phyloP scores from a whole-genome alignment of 257 asterid species.

The Nicotiana attenuata region DNA sequence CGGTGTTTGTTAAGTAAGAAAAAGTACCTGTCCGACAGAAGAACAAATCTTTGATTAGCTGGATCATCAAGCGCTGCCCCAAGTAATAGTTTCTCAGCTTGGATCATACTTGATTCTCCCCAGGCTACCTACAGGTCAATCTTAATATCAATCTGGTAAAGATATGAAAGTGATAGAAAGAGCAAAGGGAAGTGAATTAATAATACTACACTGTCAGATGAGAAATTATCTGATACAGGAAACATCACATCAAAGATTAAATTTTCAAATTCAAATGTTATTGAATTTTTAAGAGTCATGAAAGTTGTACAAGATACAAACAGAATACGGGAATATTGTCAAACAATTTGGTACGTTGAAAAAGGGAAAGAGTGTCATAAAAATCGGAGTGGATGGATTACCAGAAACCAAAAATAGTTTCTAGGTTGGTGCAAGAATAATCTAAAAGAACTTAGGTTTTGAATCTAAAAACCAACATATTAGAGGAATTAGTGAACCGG shows the following conservation, averaged over 20 bases:
- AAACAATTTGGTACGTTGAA: background rate
- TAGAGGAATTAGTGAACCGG: background rate
- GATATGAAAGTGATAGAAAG: background rate
- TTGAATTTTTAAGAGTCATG: background rate
- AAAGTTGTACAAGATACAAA: background rate
- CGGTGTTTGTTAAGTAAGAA: background rate
- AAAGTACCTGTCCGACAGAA: slow-evolving; percentile 85
- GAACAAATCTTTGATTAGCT: slow-evolving; percentile 89
- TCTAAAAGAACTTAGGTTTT: background rate
- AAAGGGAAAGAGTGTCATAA: background rate
- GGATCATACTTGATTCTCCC: slow-evolving; percentile 98
- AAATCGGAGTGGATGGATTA: background rate
- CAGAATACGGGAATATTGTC: background rate
- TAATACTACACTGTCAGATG: background rate
- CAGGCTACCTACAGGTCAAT: slow-evolving; percentile 76
- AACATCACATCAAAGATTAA: background rate
- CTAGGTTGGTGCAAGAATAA: background rate
- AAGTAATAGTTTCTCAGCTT: slow-evolving; percentile 88
- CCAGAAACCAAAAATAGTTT: background rate
- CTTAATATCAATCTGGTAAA: slow-evolving; percentile 28
- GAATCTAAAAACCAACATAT: background rate
- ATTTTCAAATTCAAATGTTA: background rate
- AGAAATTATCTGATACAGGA: background rate
- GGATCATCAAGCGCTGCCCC: slow-evolving; percentile 82
- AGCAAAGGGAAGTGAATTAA: background rate